Base-by-base conservation (phyloP, 805 yeast genomes). In the Candida caryicola region DNA sequence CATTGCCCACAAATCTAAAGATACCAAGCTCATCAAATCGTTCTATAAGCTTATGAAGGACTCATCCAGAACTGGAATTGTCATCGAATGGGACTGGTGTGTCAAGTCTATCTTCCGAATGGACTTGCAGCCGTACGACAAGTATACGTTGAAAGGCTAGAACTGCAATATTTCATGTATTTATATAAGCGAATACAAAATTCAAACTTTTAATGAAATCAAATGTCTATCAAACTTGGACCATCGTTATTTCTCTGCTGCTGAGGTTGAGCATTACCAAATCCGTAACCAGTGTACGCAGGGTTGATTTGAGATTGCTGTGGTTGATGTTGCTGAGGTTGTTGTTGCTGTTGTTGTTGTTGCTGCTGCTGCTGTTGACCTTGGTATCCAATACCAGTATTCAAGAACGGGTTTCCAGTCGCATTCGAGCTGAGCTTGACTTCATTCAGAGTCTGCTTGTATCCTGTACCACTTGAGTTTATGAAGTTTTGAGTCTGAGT, bases 201-300 rank as follows among this genome's bases (percentile, higher is more conserved):
- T 19, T 5, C 10, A 23, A 29, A 15, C 14, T 29, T 36, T 21
- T 6, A 2, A 14, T 8, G 13, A 15, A 17, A 2, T 48, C 46
- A 70, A 41, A 70, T 70, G 51, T 70, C 76, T 51, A 70, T 71
- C 57, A 71, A 67, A 46, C 74, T 69, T 6, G 73, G 73, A 23
- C 71, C 73, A 41, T 66, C 72, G 16, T 50, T 50, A 37, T 56
- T 54, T 41, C 55, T 55, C 25, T 53, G 50, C n/a, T 53, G 55
- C 17, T 55, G 61, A 21, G 60, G 63, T 45, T 81, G 60, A 15
- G 67, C 87, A 50, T 89, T 90, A 34, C 97, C 97, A 62, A 90
- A 90, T 1, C 98, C 98, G 56, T 80, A 89, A 2, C 98, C 98
- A 2, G 98, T 90, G 54, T 85, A 82, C 2, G 93, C 81, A 4